These are phyloP conservation scores for Dactylellina cionopaga DNA, from an alignment of 2,329 filamentous ascomycete species.

Conservation along the genomic window DNA sequence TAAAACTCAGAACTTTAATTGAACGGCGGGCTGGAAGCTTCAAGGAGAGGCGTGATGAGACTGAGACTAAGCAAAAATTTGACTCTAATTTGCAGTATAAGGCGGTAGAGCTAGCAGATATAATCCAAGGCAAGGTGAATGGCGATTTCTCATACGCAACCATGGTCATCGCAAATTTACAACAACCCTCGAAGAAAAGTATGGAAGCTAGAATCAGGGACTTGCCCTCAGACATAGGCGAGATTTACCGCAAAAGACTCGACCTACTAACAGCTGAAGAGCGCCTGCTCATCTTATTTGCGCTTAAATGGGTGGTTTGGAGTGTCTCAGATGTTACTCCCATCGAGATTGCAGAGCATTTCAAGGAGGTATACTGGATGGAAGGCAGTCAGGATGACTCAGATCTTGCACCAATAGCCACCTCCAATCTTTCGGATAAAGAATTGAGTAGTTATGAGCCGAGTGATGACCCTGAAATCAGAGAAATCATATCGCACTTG, in stretches of 20 bases:
- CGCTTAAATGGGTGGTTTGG: constrained; percentile 27
- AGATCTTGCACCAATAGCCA: background rate
- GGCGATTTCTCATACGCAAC: constrained; percentile 29
- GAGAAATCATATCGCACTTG: constrained; percentile 31
- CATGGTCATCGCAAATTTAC: constrained; percentile 28
- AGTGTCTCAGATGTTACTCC: constrained; percentile 12
- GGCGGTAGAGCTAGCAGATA: background rate
- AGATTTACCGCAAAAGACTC: constrained; percentile 20
- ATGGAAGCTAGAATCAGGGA: constrained; percentile 18
- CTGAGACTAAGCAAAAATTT: background rate
- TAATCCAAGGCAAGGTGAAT: constrained; percentile 14
- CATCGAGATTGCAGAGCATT: constrained; percentile 33
- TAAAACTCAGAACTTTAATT: constrained; percentile 10
- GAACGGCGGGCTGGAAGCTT: background rate
- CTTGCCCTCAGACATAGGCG: background rate
- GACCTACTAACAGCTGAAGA: constrained; percentile 16
- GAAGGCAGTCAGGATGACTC: background rate
- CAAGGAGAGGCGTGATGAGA: background rate
- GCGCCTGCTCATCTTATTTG: constrained; percentile 17
- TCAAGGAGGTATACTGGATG: constrained; percentile 9
- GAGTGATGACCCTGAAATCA: constrained; percentile 24
- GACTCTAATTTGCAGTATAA: background rate
- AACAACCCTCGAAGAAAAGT: constrained; percentile 24
- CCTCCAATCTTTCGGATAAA: background rate
- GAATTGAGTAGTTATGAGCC: background rate